Base-by-base conservation (phyloP, 177 flowering plant genomes). In the Vitis hybrid region DNA sequence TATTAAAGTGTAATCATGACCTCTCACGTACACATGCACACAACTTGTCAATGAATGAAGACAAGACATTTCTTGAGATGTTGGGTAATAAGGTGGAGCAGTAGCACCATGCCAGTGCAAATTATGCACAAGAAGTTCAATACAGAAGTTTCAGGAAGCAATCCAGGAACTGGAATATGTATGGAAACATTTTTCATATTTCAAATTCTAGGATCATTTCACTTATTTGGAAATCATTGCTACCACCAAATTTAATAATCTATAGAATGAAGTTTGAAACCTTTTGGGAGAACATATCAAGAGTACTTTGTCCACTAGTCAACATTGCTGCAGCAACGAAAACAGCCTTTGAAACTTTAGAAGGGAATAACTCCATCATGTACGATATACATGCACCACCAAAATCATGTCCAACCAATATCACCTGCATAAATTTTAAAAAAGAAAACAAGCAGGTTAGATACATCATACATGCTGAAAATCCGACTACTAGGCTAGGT, bases 361-460 rank as follows among this genome's bases (percentile, higher is more conserved):
- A 57, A 54, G 98, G 92, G 71, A 86, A 88, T 65, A 81, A 62
- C 84, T 93, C 97, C 97, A 91, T 90, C 8, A 85, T 92, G 77
- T 85, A 87, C 7, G 97, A 84, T 74, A 93, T 80, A 63, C 98
- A 93, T 52, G 90, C 82, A 60, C 98, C 98, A 56, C 98, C 97
- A 84, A 93, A 88, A 81, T 93, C 97, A 68, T 93, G 98, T 23
- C 95, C 98, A 4, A 89, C 96, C 80, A 93, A 84, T 68, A 93
- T 91, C 60, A 91, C 93, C 98, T 90, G 85, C 84, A 85, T 18
- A 62, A 60, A 64, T 18, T 51, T 6, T 3, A 18, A 49, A 56
- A 56, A 59, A 23, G 51, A 11, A 50, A 26, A 52, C 3, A 39
- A 67, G 30, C 5, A 26, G 30, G 30, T 26, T 26, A 26, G 30